Evolutionary conservation across 2,329 filamentous ascomycete species (phyloP), one percentile per base, ranked within the genome.

Genomic region (Exophiala sp.): DNA sequence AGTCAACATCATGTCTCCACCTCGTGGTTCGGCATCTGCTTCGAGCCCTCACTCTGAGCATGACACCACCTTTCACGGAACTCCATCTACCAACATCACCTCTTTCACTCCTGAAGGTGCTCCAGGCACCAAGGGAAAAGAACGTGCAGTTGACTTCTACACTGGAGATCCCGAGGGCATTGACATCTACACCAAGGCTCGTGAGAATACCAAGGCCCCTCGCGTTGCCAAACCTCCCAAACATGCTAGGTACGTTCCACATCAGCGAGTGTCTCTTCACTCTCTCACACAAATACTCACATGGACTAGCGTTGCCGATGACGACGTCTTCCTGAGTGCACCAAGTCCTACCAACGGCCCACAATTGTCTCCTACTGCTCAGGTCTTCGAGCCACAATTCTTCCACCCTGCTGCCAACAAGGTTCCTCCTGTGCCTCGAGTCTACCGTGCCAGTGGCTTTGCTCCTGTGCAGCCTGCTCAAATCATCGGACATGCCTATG

Each of bases 41-140:
- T 61, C 59, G 21, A 59, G 55, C 49, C 56, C 59, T 38, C 50
- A 47, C 35, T 58, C 58, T 24, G 48, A 39, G 21, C 45, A 54
- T 51, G 55, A 52, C 21, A 55, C 48, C 14, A 51, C 41, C 42
- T 55, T 44, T 38, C 78, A 82, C 61, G 80, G 78, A 12, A 88
- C 86, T 5, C 85, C 85, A 0, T 83, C 86, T 54, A 86, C 84
- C 6, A 80, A 78, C 46, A 61, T 85, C 39, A 85, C 84, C 4
- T 72, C 79, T 5, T 86, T 87, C 65, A 87, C 84, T 3, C 83
- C 84, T 0, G 79, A 82, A 12, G 81, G 82, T 38, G 69, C 69
- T 47, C 76, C 77, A 11, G 44, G 50, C 11, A 69, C 71, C 35
- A 77, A 76, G 60, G 59, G 59, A 20, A 61, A 43, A 20, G 29